These are phyloP conservation scores for Dispira simplex DNA, from an alignment of 192 early-diverging fungal genomes.

Conservation along the genomic window DNA sequence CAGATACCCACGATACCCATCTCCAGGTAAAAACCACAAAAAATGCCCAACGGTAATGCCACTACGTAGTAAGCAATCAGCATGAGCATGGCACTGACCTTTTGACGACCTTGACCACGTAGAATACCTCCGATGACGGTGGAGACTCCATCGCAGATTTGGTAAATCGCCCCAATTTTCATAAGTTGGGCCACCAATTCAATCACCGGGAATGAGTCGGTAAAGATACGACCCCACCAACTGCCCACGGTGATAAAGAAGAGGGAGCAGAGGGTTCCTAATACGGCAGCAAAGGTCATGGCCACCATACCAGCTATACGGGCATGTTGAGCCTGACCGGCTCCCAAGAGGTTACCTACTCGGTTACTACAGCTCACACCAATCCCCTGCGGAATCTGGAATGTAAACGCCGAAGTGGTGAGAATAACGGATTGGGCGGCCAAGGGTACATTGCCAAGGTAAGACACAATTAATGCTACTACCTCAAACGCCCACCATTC, in stretches of 20 bases:
- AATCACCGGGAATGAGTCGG: slow-evolving; percentile 17
- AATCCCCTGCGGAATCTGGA: slow-evolving; percentile 65
- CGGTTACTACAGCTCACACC: slow-evolving; percentile 67
- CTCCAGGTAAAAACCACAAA: slow-evolving; percentile 29
- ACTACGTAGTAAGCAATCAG: slow-evolving; percentile 28
- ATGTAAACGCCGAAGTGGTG: slow-evolving; percentile 50
- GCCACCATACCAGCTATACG: slow-evolving; percentile 29
- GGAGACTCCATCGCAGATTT: slow-evolving; percentile 35
- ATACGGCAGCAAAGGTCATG: slow-evolving; percentile 31
- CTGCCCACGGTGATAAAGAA: slow-evolving; percentile 31
- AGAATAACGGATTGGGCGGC: slow-evolving; percentile 75
- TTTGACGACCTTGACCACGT: slow-evolving; percentile 34
- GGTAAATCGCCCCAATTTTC: slow-evolving; percentile 17
- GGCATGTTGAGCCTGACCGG: slow-evolving; percentile 28
- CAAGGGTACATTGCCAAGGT: slow-evolving; percentile 53
- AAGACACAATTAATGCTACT: slow-evolving; percentile 56
- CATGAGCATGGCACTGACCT: slow-evolving; percentile 28
- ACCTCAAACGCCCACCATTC: slow-evolving; percentile 70
- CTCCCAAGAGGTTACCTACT: slow-evolving; percentile 63
- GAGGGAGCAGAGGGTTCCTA: slow-evolving; percentile 34
- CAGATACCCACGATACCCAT: slow-evolving; percentile 48
- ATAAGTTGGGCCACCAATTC: slow-evolving; percentile 17
- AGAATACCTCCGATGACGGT: slow-evolving; percentile 39
- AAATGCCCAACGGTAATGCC: slow-evolving; percentile 29
- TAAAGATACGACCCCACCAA: slow-evolving; percentile 43